Evolutionary conservation across 176 grass and related monocot species (phyloP), one percentile per base, ranked within the genome.

Genomic region (Areca catechu): DNA sequence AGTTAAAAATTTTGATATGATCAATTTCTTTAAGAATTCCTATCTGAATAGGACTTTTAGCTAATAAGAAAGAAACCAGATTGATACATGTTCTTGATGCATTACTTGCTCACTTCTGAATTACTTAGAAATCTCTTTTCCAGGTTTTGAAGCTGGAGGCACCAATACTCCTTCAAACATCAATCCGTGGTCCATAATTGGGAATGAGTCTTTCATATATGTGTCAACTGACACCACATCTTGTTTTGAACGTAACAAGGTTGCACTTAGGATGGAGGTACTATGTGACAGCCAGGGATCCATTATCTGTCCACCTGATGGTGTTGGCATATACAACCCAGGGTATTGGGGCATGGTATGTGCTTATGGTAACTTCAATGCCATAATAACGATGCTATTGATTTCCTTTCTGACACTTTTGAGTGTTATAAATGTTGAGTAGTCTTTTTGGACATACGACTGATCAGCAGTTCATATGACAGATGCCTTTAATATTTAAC

Each of bases 271-370:
- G 65, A 79, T 95, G 79, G 72, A 95, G 17, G 50, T 88, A 61
- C 67, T 83, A 7, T 95, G 90, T 71, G 79, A 79, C 18, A 22
- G 70, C 4, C 15, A 4, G 53, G 66, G 58, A 61, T 70, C 67
- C 49, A 16, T 50, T 24, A 15, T 48, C 22, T 97, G 92, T 63
- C 85, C 85, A 20, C 25, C 20, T 55, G 63, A 43, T 54, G 92
- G 92, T 54, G 85, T 95, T 59, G 90, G 85, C 14, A 65, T 95
- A 60, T 95, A 86, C 62, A 95, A 95, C 48, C 82, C 82, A 4
- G 90, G 90, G 19, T 95, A 72, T 66, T 95, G 90, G 90, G 90
- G 90, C 75, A 95, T 95, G 85, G 90, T 97, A 84, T 57, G 66
- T 51, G 21, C 17, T 55, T 53, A 19, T 60, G 16, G 20, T 60